phyloP scores from a whole-genome alignment of 2,329 filamentous ascomycete species.

The Pseudogymnoascus pannorum region DNA sequence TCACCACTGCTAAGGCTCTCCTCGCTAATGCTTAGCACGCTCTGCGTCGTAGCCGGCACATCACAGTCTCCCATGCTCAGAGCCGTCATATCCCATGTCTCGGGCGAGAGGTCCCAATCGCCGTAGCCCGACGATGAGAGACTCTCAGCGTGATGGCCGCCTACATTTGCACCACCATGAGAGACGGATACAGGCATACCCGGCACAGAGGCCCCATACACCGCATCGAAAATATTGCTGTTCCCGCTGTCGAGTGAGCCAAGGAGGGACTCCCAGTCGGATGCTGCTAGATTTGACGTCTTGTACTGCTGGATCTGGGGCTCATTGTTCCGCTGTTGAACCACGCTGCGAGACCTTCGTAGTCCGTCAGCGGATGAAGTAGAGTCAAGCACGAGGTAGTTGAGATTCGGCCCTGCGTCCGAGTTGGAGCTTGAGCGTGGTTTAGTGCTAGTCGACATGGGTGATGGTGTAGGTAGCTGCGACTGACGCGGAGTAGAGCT shows the following conservation, averaged over 20 bases:
- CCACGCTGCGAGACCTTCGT: neutral
- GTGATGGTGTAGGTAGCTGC: neutral
- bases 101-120: conserved; percentile 42
- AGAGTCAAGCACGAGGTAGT: conserved; percentile 47
- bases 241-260: conserved; percentile 72
- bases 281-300: conserved; percentile 44
- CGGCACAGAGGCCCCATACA: conserved; percentile 60
- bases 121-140: neutral
- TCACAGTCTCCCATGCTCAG: conserved; percentile 32
- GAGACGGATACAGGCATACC: conserved; percentile 30
- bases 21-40: conserved; percentile 52
- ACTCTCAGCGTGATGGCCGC: neutral
- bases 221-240: conserved; percentile 77
- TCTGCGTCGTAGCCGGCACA: conserved; percentile 36
- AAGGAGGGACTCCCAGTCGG: conserved; percentile 78
- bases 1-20: conserved; percentile 50
- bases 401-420: conserved; percentile 40
- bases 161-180: neutral
- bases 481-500: neutral
- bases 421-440: conserved; percentile 12
- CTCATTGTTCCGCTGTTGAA: neutral
- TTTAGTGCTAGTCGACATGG: neutral
- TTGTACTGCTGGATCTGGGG: conserved; percentile 4
- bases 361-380: neutral
- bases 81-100: conserved; percentile 42